Evolutionary conservation across 805 yeast species (phyloP).

Genomic region (Pichia rugopelliculosa): DNA sequence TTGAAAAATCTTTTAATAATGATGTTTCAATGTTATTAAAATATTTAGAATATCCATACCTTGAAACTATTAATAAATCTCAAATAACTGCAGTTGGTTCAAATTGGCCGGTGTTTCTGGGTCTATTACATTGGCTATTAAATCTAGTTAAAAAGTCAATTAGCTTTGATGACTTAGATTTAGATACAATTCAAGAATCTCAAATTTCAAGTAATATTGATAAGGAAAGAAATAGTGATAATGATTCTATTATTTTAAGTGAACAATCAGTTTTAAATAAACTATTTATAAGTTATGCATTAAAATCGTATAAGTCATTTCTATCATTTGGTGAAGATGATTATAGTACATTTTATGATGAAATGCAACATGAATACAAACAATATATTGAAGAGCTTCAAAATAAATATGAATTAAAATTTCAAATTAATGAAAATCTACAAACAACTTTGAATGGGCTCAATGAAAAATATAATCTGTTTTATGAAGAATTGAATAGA

Average conservation of each 20-base stretch:
- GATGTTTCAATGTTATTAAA: conserved; percentile 67
- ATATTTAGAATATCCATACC: conserved; percentile 66
- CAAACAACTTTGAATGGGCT: conserved; percentile 34
- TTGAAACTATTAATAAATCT: conserved; percentile 73
- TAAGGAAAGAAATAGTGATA: conserved; percentile 11
- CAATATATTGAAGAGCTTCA: conserved; percentile 42
- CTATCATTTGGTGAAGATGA: conserved; percentile 55
- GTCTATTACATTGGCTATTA: conserved; percentile 77
- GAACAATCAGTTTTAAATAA: conserved; percentile 25
- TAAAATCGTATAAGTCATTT: conserved; percentile 61
- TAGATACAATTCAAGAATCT: conserved; percentile 19
- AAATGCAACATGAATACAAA: conserved; percentile 50
- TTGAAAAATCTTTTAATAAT: conserved; percentile 59
- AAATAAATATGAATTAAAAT: conserved; percentile 36
- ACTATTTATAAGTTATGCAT: conserved; percentile 41
- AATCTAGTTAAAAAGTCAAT: conserved; percentile 41
- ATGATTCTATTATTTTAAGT: conserved; percentile 21
- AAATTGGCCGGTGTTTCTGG: conserved; percentile 77
- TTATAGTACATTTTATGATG: conserved; percentile 44
- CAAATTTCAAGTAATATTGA: conserved; percentile 21
- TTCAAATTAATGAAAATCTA: conserved; percentile 34
- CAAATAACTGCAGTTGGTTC: conserved; percentile 87
- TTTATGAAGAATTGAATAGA: conserved; percentile 49
- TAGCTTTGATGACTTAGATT: conserved; percentile 29
- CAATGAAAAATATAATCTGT: conserved; percentile 36